A percentile compares a stretch with the other conserved stretches of the same genome.
phyloP scores from a whole-genome alignment of 768 basidiomycete species.

The Lentinula guzmanii region DNA sequence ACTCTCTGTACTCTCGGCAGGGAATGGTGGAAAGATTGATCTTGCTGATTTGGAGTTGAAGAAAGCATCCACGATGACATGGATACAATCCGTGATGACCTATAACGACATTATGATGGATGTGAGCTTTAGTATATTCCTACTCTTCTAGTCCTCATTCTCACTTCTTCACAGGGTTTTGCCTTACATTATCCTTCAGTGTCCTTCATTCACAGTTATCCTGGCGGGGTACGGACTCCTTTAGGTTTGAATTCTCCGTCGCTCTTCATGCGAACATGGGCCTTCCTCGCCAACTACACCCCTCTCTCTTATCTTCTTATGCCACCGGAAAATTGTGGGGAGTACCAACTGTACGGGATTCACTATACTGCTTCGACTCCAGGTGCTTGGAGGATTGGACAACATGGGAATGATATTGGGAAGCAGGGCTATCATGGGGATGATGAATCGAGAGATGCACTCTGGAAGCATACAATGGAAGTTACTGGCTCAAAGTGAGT shows the following conservation, averaged over 20 bases:
- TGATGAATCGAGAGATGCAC: conserved; percentile 26
- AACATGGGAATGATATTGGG: conserved; percentile 25
- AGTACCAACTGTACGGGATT: background rate
- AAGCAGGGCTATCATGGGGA: conserved; percentile 27
- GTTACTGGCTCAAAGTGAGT: background rate
- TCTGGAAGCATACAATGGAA: conserved; percentile 30
- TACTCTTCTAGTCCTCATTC: background rate
- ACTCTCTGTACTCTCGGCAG: conserved; percentile 21
- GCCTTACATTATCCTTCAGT: background rate
- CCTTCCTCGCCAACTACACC: background rate
- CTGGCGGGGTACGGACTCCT: background rate
- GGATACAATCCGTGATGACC: conserved; percentile 14
- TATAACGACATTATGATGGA: conserved; percentile 31
- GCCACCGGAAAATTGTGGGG: background rate
- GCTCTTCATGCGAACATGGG: background rate
- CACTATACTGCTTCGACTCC: background rate
- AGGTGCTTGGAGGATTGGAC: conserved; percentile 19
- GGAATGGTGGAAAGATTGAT: conserved; percentile 15
- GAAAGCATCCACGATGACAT: conserved; percentile 18
- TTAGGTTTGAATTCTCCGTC: background rate
- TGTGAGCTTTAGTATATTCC: conserved; percentile 13
- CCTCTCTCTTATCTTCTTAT: background rate
- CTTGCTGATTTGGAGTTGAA: conserved; percentile 24
- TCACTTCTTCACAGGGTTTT: background rate
- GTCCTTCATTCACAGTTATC: background rate